Percentiles rank a stretch among this genome's conserved stretches.
Conservation (phyloP, 1,139 yeast genomes). For the Suhomyces yuchorum region DNA sequence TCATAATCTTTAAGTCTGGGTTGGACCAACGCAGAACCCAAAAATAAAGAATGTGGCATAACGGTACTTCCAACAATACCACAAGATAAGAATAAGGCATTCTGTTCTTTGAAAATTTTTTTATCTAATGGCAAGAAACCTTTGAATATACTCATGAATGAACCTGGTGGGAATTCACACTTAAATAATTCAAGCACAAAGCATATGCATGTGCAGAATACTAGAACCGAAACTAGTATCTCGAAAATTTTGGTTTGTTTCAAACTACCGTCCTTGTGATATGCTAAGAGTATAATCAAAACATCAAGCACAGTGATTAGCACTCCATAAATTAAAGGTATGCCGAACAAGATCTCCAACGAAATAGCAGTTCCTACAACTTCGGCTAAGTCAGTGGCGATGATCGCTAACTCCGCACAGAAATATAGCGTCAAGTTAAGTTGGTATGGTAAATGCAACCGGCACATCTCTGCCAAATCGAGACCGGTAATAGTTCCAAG, state of each 20-base stretch:
- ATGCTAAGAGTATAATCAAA: conserved; percentile 64
- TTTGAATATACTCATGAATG: conserved; percentile 40
- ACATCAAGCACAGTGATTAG: conserved; percentile 74
- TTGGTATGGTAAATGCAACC: conserved; percentile 59
- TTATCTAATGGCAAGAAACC: conserved; percentile 62
- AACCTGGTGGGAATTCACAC: conserved; percentile 43
- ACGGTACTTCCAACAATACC: conserved; percentile 83
- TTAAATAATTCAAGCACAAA: conserved; percentile 63
- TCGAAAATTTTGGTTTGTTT: conserved; percentile 68
- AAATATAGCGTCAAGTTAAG: conserved; percentile 64
- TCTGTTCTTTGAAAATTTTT: conserved; percentile 52
- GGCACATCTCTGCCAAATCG: conserved; percentile 81
- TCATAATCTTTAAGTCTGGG: conserved; percentile 71
- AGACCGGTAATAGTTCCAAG: conserved; percentile 85
- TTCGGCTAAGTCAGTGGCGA: conserved; percentile 84
- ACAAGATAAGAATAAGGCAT: conserved; percentile 65
- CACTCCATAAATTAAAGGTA: conserved; percentile 70
- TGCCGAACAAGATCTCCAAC: conserved; percentile 68
- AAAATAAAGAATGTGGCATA: conserved; percentile 77
- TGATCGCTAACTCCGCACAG: conserved; percentile 84
- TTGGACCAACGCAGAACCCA: conserved; percentile 78
- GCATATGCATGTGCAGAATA: conserved; percentile 65
- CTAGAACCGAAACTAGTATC: conserved; percentile 61
- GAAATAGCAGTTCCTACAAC: conserved; percentile 93
- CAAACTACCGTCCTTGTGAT: conserved; percentile 71